Evolutionary conservation across 306 rosid genomes (phyloP).

Genomic region (Gillenia trifoliata): DNA sequence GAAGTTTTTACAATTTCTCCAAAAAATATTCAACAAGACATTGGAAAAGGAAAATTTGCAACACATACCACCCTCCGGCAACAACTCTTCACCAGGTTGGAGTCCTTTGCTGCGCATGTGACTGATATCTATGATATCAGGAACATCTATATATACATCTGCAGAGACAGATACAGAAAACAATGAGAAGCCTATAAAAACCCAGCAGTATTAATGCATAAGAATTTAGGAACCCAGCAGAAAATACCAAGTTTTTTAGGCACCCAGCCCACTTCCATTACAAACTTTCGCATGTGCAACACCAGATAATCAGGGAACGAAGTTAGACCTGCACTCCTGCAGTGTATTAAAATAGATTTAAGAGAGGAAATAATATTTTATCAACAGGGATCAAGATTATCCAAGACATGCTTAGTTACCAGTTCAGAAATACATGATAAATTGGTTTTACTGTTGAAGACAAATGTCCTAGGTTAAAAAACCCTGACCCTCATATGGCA

Average conservation of each 20-base stretch:
- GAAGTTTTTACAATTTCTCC: neutral
- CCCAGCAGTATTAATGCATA: neutral
- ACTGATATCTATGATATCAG: conserved; percentile 89
- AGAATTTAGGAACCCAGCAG: conserved; percentile 9
- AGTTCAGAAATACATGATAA: neutral
- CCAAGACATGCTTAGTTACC: neutral
- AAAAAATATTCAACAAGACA: neutral
- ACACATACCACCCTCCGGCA: conserved; percentile 72
- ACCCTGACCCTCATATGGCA: neutral
- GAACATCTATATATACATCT: conserved; percentile 96
- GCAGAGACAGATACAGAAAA: conserved; percentile 24
- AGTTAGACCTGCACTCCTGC: conserved; percentile 79
- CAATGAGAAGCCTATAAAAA: neutral
- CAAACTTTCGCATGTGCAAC: conserved; percentile 92
- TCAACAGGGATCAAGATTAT: neutral
- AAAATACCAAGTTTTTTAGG: conserved; percentile 92
- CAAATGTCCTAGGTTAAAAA: neutral
- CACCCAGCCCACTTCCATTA: conserved; percentile 94
- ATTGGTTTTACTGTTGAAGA: neutral
- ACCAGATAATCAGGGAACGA: conserved; percentile 95
- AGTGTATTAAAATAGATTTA: neutral
- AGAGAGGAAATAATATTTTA: neutral
- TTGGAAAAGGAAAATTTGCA: neutral
- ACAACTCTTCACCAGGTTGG: conserved; percentile 71
- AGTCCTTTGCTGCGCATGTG: conserved; percentile 84